Conservation (phyloP, 768 basidiomycete species). For the Filobasidium wieringae region DNA sequence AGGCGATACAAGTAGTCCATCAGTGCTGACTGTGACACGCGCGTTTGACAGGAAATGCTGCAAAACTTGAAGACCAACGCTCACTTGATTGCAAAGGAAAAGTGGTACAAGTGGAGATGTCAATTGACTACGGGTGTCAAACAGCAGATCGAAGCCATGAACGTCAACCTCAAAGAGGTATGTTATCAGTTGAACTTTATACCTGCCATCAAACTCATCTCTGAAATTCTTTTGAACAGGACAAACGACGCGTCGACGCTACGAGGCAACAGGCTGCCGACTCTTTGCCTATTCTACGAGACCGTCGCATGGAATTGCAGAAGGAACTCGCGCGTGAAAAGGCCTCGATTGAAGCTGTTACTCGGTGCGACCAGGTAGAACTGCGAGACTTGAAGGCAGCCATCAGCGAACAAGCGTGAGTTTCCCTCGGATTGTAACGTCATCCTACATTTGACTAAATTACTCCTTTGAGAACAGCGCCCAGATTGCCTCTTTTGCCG, state of each 20-base stretch:
- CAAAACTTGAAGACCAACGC: slow-evolving; percentile 34
- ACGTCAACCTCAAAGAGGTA: slow-evolving; percentile 27
- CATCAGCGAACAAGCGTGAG: slow-evolving; percentile 30
- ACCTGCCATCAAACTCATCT: neutral
- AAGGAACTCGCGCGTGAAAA: slow-evolving; percentile 32
- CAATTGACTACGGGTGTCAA: slow-evolving; percentile 26
- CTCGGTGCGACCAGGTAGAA: slow-evolving; percentile 32
- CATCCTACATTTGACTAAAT: neutral
- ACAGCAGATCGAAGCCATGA: slow-evolving; percentile 21
- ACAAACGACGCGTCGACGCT: slow-evolving; percentile 22
- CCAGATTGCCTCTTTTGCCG: slow-evolving; percentile 29
- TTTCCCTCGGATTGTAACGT: neutral
- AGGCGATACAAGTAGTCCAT: neutral
- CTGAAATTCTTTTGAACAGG: slow-evolving; percentile 10
- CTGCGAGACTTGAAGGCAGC: slow-evolving; percentile 25
- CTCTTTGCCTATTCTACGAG: slow-evolving; percentile 28
- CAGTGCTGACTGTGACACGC: neutral
- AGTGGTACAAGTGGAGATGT: slow-evolving; percentile 38
- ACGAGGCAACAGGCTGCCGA: slow-evolving; percentile 14
- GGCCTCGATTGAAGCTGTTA: slow-evolving; percentile 30
- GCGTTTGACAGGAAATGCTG: slow-evolving; percentile 14
- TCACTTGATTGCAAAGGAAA: slow-evolving; percentile 29
- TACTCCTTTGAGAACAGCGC: slow-evolving; percentile 16
- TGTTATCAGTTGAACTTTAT: neutral
- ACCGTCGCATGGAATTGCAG: slow-evolving; percentile 24